phyloP scores from a whole-genome alignment of 805 yeast species.

The Ogataea corticis region DNA sequence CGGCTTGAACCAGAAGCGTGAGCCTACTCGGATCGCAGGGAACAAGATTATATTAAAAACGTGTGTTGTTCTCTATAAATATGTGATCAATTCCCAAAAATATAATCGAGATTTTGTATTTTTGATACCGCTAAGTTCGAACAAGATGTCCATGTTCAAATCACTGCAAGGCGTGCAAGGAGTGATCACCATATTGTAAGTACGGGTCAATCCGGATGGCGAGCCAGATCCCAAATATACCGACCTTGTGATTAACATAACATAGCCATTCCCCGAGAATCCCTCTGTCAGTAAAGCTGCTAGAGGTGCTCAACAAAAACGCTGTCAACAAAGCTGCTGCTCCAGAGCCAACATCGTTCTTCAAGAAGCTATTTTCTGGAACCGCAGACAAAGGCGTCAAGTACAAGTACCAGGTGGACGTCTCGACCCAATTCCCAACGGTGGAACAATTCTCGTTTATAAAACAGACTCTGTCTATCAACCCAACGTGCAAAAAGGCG shows the following conservation, averaged over 20 bases:
- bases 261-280: conserved; percentile 29
- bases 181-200: conserved; percentile 45
- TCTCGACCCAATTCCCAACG: conserved; percentile 28
- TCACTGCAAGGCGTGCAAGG: conserved; percentile 47
- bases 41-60: not conserved
- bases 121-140: not conserved
- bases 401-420: conserved; percentile 29
- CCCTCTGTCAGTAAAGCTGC: conserved; percentile 18
- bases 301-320: conserved; percentile 8
- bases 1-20: not conserved
- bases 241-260: conserved; percentile 12
- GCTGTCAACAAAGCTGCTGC: conserved; percentile 8
- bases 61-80: not conserved
- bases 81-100: not conserved
- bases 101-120: not conserved
- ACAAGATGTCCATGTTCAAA: conserved; percentile 47
- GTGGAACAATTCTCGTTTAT: conserved; percentile 34
- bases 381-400: conserved; percentile 14
- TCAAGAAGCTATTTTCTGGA: conserved; percentile 15
- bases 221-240: not conserved
- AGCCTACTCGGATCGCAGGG: conserved; percentile 6
- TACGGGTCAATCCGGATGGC: conserved; percentile 3
- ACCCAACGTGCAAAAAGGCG: conserved; percentile 32
- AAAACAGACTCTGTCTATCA: conserved; percentile 25
- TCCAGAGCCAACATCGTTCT: conserved; percentile 4